A percentile compares a stretch with the other conserved stretches of the same genome.
phyloP scores from a whole-genome alignment of 176 grass and related monocot genomes.

The Avena atlantica region DNA sequence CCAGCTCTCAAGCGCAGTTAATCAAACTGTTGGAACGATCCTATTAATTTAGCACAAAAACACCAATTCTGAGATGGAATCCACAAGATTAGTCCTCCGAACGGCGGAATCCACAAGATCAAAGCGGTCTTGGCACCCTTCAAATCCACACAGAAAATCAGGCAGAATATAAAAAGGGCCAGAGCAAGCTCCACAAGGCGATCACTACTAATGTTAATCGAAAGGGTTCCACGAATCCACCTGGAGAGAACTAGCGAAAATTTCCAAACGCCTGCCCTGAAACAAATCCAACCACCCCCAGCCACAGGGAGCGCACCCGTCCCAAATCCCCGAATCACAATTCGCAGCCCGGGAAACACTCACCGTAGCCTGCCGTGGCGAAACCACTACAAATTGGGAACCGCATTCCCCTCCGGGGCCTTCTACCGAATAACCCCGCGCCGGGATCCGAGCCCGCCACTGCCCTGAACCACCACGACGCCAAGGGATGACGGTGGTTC shows the following conservation, averaged over 20 bases:
- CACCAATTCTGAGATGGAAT: not conserved
- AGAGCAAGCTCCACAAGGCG: not conserved
- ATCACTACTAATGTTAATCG: constrained; percentile 17
- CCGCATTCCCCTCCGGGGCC: constrained; percentile 54
- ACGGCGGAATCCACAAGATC: not conserved
- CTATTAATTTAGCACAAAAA: constrained; percentile 16
- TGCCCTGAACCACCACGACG: constrained; percentile 8
- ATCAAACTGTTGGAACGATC: constrained; percentile 23
- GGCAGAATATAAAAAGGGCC: not conserved
- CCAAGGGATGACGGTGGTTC: not conserved
- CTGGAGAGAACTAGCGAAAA: not conserved
- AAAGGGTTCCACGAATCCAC: constrained; percentile 21
- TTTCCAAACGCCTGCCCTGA: not conserved
- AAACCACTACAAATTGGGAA: constrained; percentile 32
- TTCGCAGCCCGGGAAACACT: constrained; percentile 43
- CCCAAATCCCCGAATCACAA: constrained; percentile 28
- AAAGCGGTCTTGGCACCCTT: not conserved
- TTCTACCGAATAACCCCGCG: constrained; percentile 10
- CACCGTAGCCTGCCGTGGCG: constrained; percentile 39
- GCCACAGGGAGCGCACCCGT: not conserved
- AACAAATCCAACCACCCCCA: constrained; percentile 40
- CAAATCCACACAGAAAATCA: constrained; percentile 6
- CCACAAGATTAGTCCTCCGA: not conserved
- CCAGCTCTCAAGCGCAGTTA: not conserved
- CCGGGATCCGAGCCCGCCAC: constrained; percentile 41